phyloP scores from a whole-genome alignment of 2,329 filamentous ascomycete species.

The Bipolaris oryzae region DNA sequence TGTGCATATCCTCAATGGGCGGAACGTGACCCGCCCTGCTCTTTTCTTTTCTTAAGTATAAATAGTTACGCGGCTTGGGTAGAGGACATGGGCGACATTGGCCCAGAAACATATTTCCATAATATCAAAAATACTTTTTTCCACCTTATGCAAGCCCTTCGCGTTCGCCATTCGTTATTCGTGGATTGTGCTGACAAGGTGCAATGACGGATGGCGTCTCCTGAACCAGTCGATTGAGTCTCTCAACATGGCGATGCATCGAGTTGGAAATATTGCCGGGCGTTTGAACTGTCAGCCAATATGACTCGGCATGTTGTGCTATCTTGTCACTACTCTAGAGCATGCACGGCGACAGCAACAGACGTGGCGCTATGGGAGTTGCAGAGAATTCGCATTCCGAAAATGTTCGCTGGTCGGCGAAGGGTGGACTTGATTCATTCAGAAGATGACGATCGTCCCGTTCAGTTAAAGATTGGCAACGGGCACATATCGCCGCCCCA shows the following conservation, averaged over 20 bases:
- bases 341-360: neutral
- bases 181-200: neutral
- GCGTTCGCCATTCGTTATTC: neutral
- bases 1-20: neutral
- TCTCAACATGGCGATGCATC: neutral
- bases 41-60: slow-evolving; percentile 1
- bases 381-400: neutral
- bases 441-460: neutral
- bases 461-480: neutral
- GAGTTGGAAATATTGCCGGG: neutral
- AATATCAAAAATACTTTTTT: slow-evolving; percentile 1
- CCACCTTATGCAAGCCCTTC: neutral
- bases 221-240: neutral
- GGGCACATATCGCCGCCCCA: neutral
- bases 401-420: neutral
- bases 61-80: neutral
- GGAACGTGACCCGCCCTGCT: neutral
- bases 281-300: neutral
- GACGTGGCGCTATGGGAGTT: neutral
- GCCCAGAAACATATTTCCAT: neutral
- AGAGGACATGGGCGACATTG: neutral
- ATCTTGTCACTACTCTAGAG: neutral
- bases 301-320: neutral
- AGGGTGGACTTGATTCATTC: neutral
- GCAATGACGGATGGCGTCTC: neutral